phyloP scores from a whole-genome alignment of 129 eudicot species.

The Tanacetum coccineum region DNA sequence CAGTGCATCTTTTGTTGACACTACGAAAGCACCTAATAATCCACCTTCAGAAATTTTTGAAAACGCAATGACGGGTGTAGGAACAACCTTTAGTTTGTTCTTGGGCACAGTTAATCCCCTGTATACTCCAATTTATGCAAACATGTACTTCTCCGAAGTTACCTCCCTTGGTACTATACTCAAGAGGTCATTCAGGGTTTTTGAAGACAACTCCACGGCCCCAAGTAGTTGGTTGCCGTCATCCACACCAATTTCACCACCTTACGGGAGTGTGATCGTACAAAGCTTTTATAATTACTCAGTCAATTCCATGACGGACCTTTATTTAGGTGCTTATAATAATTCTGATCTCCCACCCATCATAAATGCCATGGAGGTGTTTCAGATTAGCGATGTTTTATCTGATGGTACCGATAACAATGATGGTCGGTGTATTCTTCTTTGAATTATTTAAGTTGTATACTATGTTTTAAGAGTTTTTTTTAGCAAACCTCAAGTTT shows the following conservation, averaged over 20 bases:
- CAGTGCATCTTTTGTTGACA: neutral
- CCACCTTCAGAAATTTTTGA: neutral
- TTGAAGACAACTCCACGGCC: neutral
- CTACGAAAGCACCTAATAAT: neutral
- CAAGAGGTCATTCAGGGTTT: conserved; percentile 30
- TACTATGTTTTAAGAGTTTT: neutral
- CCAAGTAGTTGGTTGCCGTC: neutral
- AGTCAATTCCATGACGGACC: conserved; percentile 9
- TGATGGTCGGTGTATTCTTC: conserved; percentile 22
- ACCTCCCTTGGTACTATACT: conserved; percentile 16
- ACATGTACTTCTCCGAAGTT: conserved; percentile 36
- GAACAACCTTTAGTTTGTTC: neutral
- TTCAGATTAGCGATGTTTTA: conserved; percentile 25
- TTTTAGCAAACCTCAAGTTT: no score
- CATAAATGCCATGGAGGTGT: conserved; percentile 33
- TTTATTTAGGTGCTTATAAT: conserved; percentile 25
- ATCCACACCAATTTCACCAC: conserved; percentile 24
- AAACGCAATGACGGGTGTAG: neutral
- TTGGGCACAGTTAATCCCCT: conserved; percentile 9
- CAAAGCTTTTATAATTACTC: conserved; percentile 1
- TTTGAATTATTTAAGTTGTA: neutral
- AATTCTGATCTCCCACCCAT: conserved; percentile 33
- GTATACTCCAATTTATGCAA: neutral
- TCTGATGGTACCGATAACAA: conserved; percentile 30
- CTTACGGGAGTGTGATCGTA: conserved; percentile 16